phyloP scores from a whole-genome alignment of 192 early-diverging fungal species.

The Umbelopsis sp. region DNA sequence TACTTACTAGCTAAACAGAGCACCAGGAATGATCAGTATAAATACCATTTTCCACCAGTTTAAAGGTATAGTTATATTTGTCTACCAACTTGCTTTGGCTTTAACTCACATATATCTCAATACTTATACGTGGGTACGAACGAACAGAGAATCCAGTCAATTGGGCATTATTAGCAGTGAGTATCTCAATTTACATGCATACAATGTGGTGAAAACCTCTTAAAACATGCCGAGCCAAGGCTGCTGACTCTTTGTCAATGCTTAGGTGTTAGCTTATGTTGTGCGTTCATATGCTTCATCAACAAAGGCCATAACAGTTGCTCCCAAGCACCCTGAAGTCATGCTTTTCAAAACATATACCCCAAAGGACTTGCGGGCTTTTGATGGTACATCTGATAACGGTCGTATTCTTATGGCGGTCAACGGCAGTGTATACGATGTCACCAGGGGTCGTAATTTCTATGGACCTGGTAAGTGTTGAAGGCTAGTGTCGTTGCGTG shows the following conservation, averaged over 20 bases:
- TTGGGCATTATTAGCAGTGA: slow-evolving; percentile 64
- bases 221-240: neutral
- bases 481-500: neutral
- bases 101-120: neutral
- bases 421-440: slow-evolving; percentile 89
- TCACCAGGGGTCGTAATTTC: slow-evolving; percentile 77
- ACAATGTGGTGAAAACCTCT: too few relatives aligned
- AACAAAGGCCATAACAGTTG: slow-evolving; percentile 23
- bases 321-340: slow-evolving; percentile 53
- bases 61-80: slow-evolving; percentile 15
- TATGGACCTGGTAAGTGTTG: slow-evolving; percentile 82
- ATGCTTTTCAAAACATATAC: slow-evolving; percentile 77
- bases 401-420: slow-evolving; percentile 80
- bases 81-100: neutral
- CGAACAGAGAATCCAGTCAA: slow-evolving; percentile 63
- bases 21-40: slow-evolving; percentile 14
- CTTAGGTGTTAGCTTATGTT: slow-evolving; percentile 52
- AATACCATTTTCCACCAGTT: slow-evolving; percentile 24
- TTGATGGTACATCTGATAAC: slow-evolving; percentile 66
- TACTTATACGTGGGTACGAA: neutral
- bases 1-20: neutral
- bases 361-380: slow-evolving; percentile 71
- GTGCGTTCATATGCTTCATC: slow-evolving; percentile 51
- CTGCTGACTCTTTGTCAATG: neutral
- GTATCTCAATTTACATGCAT: neutral